These are phyloP conservation scores for Dendrostoma leiphaemia DNA, from an alignment of 2,329 filamentous ascomycete genomes.

Conservation along the genomic window DNA sequence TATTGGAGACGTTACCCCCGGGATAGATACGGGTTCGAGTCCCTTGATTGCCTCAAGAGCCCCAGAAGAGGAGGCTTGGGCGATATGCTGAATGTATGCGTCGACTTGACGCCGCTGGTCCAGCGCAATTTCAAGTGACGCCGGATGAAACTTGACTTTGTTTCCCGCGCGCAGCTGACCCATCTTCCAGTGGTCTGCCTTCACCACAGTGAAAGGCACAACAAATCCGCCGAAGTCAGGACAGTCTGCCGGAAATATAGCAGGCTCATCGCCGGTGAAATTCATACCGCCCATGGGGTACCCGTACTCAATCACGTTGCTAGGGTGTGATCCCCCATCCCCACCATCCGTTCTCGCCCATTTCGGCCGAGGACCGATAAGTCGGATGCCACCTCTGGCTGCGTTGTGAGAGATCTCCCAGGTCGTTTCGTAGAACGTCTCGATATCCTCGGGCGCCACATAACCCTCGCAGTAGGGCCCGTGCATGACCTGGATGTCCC, in stretches of 20 bases:
- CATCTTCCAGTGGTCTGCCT: constrained; percentile 59
- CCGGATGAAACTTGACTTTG: constrained; percentile 46
- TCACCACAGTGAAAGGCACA: constrained; percentile 52
- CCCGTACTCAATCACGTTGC: constrained; percentile 57
- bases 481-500: constrained; percentile 53
- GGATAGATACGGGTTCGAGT: constrained; percentile 5
- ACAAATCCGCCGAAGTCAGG: constrained; percentile 62
- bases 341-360: constrained; percentile 61
- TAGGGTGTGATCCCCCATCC: constrained; percentile 62
- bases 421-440: constrained; percentile 54
- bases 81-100: constrained; percentile 34
- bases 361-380: constrained; percentile 56
- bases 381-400: constrained; percentile 57
- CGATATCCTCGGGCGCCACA: constrained; percentile 47
- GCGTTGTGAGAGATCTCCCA: constrained; percentile 63
- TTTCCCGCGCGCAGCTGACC: constrained; percentile 61
- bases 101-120: constrained; percentile 40
- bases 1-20: background rate
- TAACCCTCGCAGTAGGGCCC: constrained; percentile 57
- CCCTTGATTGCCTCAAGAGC: background rate
- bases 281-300: constrained; percentile 58
- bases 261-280: constrained; percentile 60
- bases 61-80: background rate
- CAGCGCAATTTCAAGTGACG: constrained; percentile 52
- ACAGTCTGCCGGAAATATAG: constrained; percentile 58